Base-by-base conservation (phyloP, 2,329 filamentous ascomycete species). In the Sporothrix protearum region DNA sequence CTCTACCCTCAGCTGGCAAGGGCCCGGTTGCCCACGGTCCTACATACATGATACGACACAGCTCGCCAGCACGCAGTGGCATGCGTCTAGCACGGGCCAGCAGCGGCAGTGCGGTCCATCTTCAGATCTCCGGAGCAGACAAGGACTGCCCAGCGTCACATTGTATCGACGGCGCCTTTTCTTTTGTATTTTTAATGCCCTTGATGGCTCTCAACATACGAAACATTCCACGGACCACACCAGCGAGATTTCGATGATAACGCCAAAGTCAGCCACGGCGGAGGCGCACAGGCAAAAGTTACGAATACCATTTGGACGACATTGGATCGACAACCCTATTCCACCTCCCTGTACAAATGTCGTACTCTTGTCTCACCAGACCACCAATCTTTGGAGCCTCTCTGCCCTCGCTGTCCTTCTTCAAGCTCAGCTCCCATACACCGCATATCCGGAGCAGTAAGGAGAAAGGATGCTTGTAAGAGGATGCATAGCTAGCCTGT, bases 81-180 rank as follows among this genome's bases (percentile, higher is more conserved):
- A 61, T 68, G 30, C 64, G 8, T 53, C 28, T 9, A 36, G 66
- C 66, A 68, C 66, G 49, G 66, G 33, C 66, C 66, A 68, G 22
- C 61, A 47, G 39, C 39, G 61, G 25, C 22, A 47, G 25, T 49
- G 42, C 61, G 30, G 57, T 3, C 33, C 57, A 42, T 42, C 57
- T 39, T 63, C 19, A 63, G 57, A 63, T 63, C 57, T 63, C 10
- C 57, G n/a, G 33, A 42, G 19, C 57, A 42, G 53, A n/a, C 28
- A 4, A 42, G 33, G 25, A 61, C 57, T 61, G 33, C 10, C 14
- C 57, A 42, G 57, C 9, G 33, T 42, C 57, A 39, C 57, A 63
- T 63, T 42, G 33, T 2, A 4, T n/a, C 19, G 19, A 42, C 57
- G 57, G 36, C 6, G 14, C n/a, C n/a, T n/a, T n/a, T 16, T 22